A percentile compares a stretch with the other conserved stretches of the same genome.
These are phyloP conservation scores for Aspergillus unguis DNA, from an alignment of 2,329 filamentous ascomycete species.

Conservation along the genomic window DNA sequence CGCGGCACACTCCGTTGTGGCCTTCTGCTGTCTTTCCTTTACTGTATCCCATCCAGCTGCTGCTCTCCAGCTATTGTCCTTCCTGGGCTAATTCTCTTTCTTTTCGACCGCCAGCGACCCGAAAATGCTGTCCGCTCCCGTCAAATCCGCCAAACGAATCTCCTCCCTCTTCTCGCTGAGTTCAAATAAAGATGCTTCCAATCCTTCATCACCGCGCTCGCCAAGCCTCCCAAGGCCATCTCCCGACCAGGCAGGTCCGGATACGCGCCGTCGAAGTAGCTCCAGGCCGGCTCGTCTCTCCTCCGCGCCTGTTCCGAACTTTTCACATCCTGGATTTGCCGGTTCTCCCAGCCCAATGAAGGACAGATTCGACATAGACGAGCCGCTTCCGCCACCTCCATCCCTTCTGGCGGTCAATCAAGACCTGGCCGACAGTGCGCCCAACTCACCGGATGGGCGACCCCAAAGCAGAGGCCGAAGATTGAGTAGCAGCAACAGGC, in stretches of 20 bases:
- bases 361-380: constrained; percentile 30
- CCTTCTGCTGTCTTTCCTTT: constrained; percentile 2
- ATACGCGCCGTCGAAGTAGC: constrained; percentile 26
- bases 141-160: constrained; percentile 45
- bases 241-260: constrained; percentile 24
- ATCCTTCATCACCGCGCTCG: constrained; percentile 28
- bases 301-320: constrained; percentile 31
- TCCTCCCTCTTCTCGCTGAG: constrained; percentile 46
- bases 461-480: constrained; percentile 39
- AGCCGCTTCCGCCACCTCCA: constrained; percentile 39
- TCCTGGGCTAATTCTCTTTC: constrained; percentile 3
- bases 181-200: constrained; percentile 34
- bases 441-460: constrained; percentile 31
- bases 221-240: constrained; percentile 20
- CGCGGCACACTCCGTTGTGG: neutral
- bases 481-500: constrained; percentile 28
- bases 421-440: constrained; percentile 34
- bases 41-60: neutral
- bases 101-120: neutral
- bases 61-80: neutral
- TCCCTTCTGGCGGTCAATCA: constrained; percentile 38
- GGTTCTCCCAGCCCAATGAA: constrained; percentile 21
- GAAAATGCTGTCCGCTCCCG: constrained; percentile 41
- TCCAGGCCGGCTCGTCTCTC: constrained; percentile 35
- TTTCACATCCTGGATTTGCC: constrained; percentile 20